phyloP scores from a whole-genome alignment of 1,284 basidiomycete genomes.

The Cutaneotrichosporon cyanovorans region DNA sequence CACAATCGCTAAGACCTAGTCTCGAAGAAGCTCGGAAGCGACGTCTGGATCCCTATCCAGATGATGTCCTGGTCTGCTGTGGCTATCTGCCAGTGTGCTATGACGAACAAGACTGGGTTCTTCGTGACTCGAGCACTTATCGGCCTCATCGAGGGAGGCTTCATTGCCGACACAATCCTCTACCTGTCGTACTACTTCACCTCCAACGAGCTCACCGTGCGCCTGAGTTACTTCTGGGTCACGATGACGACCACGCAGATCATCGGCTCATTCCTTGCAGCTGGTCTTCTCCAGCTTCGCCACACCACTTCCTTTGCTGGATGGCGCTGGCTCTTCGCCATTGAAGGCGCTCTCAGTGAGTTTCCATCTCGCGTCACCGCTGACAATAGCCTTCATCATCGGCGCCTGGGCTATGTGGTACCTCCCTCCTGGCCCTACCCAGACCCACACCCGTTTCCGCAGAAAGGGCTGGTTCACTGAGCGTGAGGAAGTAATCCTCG shows the following conservation, averaged over 20 bases:
- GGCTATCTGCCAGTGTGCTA: slow-evolving; percentile 26
- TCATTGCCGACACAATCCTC: slow-evolving; percentile 44
- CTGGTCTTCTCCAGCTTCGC: slow-evolving; percentile 37
- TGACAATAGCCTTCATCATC: slow-evolving; percentile 36
- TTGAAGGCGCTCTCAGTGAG: slow-evolving; percentile 35
- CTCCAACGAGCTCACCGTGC: slow-evolving; percentile 21
- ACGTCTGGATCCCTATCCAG: slow-evolving; percentile 42
- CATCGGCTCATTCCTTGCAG: slow-evolving; percentile 31
- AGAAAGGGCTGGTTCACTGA: slow-evolving; percentile 46
- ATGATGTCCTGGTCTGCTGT: slow-evolving; percentile 41
- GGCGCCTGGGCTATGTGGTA: slow-evolving; percentile 35
- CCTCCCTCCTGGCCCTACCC: slow-evolving; percentile 38
- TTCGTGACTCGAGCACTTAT: slow-evolving; percentile 32
- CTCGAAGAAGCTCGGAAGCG: slow-evolving; percentile 43
- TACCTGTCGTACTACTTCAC: slow-evolving; percentile 46
- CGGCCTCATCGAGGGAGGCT: slow-evolving; percentile 42
- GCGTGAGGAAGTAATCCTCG: slow-evolving; percentile 46
- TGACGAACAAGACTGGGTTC: slow-evolving; percentile 29
- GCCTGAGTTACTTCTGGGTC: slow-evolving; percentile 44
- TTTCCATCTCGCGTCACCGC: no score
- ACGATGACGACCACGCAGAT: slow-evolving; percentile 23
- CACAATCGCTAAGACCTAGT: slow-evolving; percentile 2
- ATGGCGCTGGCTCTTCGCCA: slow-evolving; percentile 37
- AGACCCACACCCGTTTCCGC: slow-evolving; percentile 23
- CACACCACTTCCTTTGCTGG: slow-evolving; percentile 30